Conservation (phyloP, 768 basidiomycete genomes). For the Xerocomus brunneocitrinus region DNA sequence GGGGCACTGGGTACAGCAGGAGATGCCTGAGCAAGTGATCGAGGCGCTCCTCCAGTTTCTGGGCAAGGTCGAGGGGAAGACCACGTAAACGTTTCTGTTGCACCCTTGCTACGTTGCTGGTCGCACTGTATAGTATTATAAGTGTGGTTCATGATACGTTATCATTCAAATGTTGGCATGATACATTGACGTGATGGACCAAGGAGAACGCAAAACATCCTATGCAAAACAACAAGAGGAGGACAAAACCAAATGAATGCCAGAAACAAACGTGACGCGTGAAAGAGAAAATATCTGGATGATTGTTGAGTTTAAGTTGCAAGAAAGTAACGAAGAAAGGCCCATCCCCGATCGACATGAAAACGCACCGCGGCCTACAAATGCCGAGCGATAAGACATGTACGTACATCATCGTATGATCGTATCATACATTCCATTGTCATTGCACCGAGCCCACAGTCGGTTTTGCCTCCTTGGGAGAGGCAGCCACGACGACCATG, state of each 20-base stretch:
- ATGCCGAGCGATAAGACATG: background rate
- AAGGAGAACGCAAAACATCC: conserved; percentile 7
- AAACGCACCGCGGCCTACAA: background rate
- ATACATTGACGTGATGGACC: conserved; percentile 24
- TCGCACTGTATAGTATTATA: background rate
- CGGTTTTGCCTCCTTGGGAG: background rate
- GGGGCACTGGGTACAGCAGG: conserved; percentile 66
- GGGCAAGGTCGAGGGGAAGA: conserved; percentile 14
- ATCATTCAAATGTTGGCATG: conserved; percentile 15
- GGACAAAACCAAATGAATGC: conserved; percentile 7
- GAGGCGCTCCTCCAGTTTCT: conserved; percentile 40
- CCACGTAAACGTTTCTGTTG: background rate
- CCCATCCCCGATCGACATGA: background rate
- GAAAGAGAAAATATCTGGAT: background rate
- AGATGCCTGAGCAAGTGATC: conserved; percentile 42
- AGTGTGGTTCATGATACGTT: conserved; percentile 10
- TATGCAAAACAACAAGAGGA: conserved; percentile 25
- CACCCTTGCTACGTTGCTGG: background rate
- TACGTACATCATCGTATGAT: background rate
- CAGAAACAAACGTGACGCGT: background rate
- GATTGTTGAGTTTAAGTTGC: conserved; percentile 6
- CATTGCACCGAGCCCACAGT: conserved; percentile 17
- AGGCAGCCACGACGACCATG: conserved; percentile 5
- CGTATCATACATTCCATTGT: background rate
- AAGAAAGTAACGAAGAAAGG: background rate